Conservation (phyloP, 805 yeast species). For the Helenozyma rhizophorensis region DNA sequence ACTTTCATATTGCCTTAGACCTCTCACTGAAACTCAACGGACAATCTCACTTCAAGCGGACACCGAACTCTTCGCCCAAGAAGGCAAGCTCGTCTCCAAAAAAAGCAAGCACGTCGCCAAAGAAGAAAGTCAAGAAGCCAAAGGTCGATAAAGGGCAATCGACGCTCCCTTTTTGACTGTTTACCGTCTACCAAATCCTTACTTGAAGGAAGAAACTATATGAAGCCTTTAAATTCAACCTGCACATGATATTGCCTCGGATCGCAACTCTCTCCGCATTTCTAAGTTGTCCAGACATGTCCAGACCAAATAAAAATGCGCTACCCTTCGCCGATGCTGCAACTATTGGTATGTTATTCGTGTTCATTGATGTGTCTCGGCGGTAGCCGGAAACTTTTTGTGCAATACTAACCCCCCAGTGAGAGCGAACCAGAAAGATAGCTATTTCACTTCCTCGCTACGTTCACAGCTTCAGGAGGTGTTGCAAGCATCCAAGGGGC, state of each 20-base stretch:
- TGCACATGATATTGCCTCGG: too few species aligned
- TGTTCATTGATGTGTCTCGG: not conserved
- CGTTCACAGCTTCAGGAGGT: conserved; percentile 53
- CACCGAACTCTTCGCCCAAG: not conserved
- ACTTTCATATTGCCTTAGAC: conserved; percentile 50
- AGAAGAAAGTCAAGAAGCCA: too few species aligned
- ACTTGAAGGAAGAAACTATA: too few species aligned
- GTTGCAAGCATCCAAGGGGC: conserved; percentile 52
- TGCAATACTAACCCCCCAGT: conserved; percentile 40
- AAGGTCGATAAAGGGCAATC: not conserved
- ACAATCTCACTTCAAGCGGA: not conserved
- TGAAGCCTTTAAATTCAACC: too few species aligned
- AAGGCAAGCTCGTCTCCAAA: not conserved
- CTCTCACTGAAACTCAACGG: conserved; percentile 40
- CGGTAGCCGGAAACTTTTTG: not conserved
- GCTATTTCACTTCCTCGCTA: conserved; percentile 58
- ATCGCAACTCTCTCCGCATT: too few species aligned
- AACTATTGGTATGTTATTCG: conserved; percentile 57
- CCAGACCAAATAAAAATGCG: conserved; percentile 15
- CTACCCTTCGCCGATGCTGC: conserved; percentile 82
- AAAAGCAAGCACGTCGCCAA: not conserved
- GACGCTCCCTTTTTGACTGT: not conserved
- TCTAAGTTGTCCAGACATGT: too few species aligned
- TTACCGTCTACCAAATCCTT: too few species aligned
- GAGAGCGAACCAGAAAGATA: conserved; percentile 87